A percentile compares a stretch with the other conserved stretches of the same genome.
Evolutionary conservation across 305 asterid species (phyloP).

Genomic region (Euphrasia arctica): DNA sequence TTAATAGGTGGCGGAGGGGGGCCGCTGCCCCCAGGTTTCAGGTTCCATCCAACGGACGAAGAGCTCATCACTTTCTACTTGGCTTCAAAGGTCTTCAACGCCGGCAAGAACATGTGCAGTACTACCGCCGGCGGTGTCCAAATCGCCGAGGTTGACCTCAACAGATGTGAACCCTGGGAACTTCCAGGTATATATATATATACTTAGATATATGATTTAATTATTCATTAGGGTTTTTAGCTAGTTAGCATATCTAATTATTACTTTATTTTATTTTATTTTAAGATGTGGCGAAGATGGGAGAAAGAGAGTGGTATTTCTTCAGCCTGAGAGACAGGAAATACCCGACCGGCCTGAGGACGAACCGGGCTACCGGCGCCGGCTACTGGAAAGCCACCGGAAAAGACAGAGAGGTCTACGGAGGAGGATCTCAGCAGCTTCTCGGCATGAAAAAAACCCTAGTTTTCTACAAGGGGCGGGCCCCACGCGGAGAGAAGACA

Average conservation of each 20-base stretch:
- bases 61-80: constrained; percentile 70
- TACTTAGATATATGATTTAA: not conserved
- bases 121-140: constrained; percentile 27
- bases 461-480: constrained; percentile 84
- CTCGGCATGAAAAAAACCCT: constrained; percentile 88
- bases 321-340: constrained; percentile 73
- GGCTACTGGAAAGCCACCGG: constrained; percentile 95
- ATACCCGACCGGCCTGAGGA: constrained; percentile 72
- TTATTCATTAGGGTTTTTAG: not conserved
- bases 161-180: constrained; percentile 87
- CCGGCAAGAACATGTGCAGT: constrained; percentile 21
- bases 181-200: constrained; percentile 55
- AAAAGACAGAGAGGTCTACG: constrained; percentile 60
- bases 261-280: too few species aligned
- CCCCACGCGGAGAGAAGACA: constrained; percentile 78
- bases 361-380: constrained; percentile 75
- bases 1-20: constrained; percentile 40
- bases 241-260: too few species aligned
- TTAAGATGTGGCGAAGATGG: constrained; percentile 63
- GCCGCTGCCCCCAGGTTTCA: constrained; percentile 66
- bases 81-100: constrained; percentile 68
- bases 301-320: constrained; percentile 86
- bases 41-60: constrained; percentile 82
- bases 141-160: constrained; percentile 79
- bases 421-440: constrained; percentile 33